Evolutionary conservation across 768 basidiomycete genomes (phyloP), one percentile per base, ranked within the genome.

Genomic region (Suillus weaverae): DNA sequence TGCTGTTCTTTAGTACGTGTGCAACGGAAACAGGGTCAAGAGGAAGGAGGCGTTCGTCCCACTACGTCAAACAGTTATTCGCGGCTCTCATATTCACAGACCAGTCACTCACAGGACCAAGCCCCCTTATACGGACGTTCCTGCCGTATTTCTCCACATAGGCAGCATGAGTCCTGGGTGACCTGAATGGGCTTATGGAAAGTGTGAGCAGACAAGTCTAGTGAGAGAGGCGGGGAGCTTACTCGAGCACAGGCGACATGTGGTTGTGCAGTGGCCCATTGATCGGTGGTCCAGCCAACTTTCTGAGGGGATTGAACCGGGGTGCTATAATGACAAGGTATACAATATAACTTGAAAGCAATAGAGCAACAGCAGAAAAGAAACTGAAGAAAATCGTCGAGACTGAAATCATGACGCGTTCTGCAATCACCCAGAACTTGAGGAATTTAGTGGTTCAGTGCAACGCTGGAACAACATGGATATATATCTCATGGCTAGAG

Each of bases 11-110:
- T 59, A 95, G 78, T 44, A 97, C 83, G 71, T 96, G 88, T 13
- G 83, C 76, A 38, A 96, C 73, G 0, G 94, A 89, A 30, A 84
- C 73, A 5, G 94, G 91, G 72, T 97, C 95, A 50, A 94, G 80
- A 0, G 93, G 92, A 62, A 94, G 80, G 1, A 97, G 84, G 41
- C 95, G 87, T 48, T 87, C 82, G 65, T 91, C 92, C 86, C 88
- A 91, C 91, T 94, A 64, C 6, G 56, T 55, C 10, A 26, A 54
- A 55, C 33, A 36, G 30, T 35, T 43, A 48, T 41, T 35, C 30
- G 48, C 32, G 8, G n/a, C 3, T 30, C 50, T 60, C 30, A 13
- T 22, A 14, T 67, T 1, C 18, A 43, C 51, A 36, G 30, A 6
- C n/a, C 6, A 35, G 38, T 32, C n/a, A 81, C 91, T 66, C 76